Base-by-base conservation (phyloP, 805 yeast species). In the Priceomyces fermenticarens region DNA sequence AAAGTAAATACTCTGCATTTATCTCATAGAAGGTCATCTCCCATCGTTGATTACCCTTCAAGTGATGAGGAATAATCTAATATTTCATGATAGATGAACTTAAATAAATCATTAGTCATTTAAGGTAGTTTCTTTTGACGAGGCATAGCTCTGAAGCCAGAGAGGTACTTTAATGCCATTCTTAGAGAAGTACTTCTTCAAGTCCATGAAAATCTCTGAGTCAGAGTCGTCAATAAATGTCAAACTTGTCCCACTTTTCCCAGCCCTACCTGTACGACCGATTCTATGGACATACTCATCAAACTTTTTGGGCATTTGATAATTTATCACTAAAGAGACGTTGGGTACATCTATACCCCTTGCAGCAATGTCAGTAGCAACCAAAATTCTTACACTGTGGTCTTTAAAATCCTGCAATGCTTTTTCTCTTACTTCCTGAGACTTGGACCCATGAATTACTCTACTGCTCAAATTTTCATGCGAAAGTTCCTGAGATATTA, bases 181-280 rank as follows among this genome's bases (percentile, higher is more conserved):
- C 29, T 49, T 54, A n/a, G 56, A 50, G 38, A 83, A 60, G 62
- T 79, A 73, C 47, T 65, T 65, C 55, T 70, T 68, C 53, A 82
- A 58, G 46, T 75, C 82, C 39, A 62, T 59, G 40, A 84, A 70
- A 1, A 80, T 63, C 1, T 66, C 75, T 10, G 63, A 60, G 50
- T 85, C 90, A 3, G 72, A 72, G 10, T 73, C 73, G 40, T 77
- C 79, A 46, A 89, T 59, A 48, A 87, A 85, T 0, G 97, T 85
- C 10, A 82, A 68, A 3, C 96, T 84, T 8, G 75, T 70, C 34
- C 99, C 99, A 4, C 57, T 58, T 35, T 77, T 79, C 0, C 97
- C 98, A 0, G 96, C 97, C 61, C 99, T 78, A 30, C 98, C 99
- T 0, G 99, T 91, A 65, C 99, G 81, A 42, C 99, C 99, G 38